Percentiles rank a stretch among this genome's conserved stretches.
phyloP scores from a whole-genome alignment of 768 basidiomycete genomes.

The Phylloporus sp. region DNA sequence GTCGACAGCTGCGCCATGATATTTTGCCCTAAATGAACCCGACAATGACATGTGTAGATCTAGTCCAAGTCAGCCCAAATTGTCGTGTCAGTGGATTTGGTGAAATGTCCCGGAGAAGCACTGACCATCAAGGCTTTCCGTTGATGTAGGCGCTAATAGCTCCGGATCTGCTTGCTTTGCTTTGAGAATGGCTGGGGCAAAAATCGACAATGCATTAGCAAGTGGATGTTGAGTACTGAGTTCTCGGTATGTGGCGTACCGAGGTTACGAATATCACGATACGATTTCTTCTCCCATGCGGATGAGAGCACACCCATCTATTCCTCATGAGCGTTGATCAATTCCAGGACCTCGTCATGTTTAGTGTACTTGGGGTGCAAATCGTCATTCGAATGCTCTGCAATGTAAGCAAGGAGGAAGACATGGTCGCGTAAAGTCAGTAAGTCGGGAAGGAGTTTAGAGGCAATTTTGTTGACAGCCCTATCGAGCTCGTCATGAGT shows the following conservation, averaged over 20 bases:
- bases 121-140: not conserved
- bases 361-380: not conserved
- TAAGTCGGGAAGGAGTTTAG: not conserved
- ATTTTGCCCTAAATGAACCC: not conserved
- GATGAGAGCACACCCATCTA: not conserved
- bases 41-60: not conserved
- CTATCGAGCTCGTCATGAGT: not conserved
- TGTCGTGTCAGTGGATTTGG: not conserved
- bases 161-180: not conserved
- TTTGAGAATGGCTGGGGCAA: not conserved
- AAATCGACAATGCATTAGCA: not conserved
- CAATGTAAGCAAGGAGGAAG: not conserved
- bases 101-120: too few relatives aligned
- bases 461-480: not conserved
- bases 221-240: too few relatives aligned
- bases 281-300: conserved; percentile 2
- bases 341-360: too few relatives aligned
- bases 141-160: too few relatives aligned
- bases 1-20: conserved; percentile 6
- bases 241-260: not conserved
- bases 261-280: conserved; percentile 8
- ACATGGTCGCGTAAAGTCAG: not conserved
- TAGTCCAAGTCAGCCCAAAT: not conserved
- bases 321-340: not conserved
- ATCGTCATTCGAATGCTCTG: not conserved